Evolutionary conservation across 2,329 filamentous ascomycete species (phyloP), one percentile per base, ranked within the genome.

Genomic region (Sclerotinia trifoliorum): DNA sequence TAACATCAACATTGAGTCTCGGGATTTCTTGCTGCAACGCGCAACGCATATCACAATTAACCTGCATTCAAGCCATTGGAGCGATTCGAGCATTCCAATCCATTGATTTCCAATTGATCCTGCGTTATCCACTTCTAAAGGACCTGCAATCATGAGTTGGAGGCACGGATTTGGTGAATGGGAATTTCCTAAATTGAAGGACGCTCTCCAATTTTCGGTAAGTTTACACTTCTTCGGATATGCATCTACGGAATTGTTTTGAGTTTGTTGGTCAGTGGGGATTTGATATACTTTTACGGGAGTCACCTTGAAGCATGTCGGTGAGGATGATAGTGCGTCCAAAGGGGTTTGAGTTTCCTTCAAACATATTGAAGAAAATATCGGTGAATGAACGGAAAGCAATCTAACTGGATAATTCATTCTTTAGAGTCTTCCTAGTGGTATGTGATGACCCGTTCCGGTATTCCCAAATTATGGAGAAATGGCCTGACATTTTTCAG

Each of bases 111-210:
- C 54, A 56, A 35, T 56, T 13, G 35, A 56, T 5, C 39, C 15
- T 55, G 3, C 3, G 26, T 13, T 13, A 55, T 55, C 32, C 13
- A 15, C 54, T 26, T n/a, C 17, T 11, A 60, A 60, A n/a, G 13
- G 13, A 56, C n/a, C 39, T 61, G 17, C 42, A 49, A 60, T 62
- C 49, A 73, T 73, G 71, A 65, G 63, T n/a, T 63, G 60, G 29
- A 72, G 65, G 44, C 54, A 69, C n/a, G 54, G 54, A 39, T 66
- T 70, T 26, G 69, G 66, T 17, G 73, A 75, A 65, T 77, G 76
- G 76, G 75, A 75, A 29, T 69, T 77, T 6, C 76, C 76, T 17
- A 71, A 71, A 58, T 67, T 76, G 11, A 74, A 67, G 60, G 73
- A 74, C 56, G 68, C 72, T 26, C 69, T 72, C 64, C 73, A 75